phyloP scores from a whole-genome alignment of 192 early-diverging fungal genomes.

The Linnemannia elongata region DNA sequence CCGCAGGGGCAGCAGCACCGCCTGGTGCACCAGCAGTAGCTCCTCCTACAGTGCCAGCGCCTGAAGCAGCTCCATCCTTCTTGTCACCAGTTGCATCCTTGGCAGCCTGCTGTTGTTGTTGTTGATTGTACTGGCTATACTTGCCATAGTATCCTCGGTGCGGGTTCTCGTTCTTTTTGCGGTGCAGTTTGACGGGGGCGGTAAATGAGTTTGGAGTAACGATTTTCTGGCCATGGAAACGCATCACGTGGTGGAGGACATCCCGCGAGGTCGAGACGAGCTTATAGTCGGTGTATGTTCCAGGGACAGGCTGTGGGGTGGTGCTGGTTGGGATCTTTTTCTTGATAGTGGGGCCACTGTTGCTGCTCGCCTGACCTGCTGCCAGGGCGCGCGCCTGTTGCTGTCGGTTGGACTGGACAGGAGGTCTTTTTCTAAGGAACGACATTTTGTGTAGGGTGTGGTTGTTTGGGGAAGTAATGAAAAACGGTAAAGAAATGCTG shows the following conservation, averaged over 20 bases:
- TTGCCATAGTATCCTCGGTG: slow-evolving; percentile 18
- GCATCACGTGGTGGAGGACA: slow-evolving; percentile 77
- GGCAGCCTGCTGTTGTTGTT: slow-evolving; percentile 11
- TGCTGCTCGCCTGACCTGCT: neutral
- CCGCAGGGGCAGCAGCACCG: slow-evolving; percentile 56
- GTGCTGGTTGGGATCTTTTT: slow-evolving; percentile 27
- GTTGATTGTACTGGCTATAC: slow-evolving; percentile 29
- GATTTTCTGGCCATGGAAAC: slow-evolving; percentile 67
- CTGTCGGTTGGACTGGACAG: slow-evolving; percentile 24
- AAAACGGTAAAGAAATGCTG: neutral
- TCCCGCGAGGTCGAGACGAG: slow-evolving; percentile 68
- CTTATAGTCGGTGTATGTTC: slow-evolving; percentile 71
- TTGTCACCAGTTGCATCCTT: slow-evolving; percentile 2
- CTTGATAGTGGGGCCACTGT: slow-evolving; percentile 32
- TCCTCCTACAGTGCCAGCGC: slow-evolving; percentile 48
- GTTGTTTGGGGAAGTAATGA: neutral
- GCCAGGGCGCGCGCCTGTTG: slow-evolving; percentile 26
- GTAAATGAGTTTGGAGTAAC: slow-evolving; percentile 70
- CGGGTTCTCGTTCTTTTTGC: slow-evolving; percentile 53
- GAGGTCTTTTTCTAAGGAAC: slow-evolving; percentile 35
- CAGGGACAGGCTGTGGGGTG: slow-evolving; percentile 35
- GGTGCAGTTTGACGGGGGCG: slow-evolving; percentile 68
- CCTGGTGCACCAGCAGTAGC: slow-evolving; percentile 56
- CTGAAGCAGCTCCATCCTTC: neutral
- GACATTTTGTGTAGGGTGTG: neutral